Conservation (phyloP, 495 filamentous ascomycete genomes). For the Penicillium herquei region DNA sequence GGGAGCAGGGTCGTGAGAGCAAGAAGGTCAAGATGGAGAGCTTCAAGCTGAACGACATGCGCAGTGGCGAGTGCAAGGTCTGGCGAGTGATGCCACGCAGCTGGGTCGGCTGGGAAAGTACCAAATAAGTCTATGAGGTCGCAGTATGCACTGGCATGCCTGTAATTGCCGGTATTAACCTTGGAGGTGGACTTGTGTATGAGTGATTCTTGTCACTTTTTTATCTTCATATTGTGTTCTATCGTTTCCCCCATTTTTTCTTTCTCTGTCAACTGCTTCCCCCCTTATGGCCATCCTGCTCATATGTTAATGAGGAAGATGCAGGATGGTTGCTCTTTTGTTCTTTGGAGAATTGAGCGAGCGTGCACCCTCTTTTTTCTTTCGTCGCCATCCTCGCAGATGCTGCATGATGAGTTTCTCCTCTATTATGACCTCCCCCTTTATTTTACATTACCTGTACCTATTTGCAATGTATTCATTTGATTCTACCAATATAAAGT, state of each 20-base stretch:
- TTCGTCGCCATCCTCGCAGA: constrained; percentile 17
- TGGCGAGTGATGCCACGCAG: constrained; percentile 91
- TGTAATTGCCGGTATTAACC: not conserved
- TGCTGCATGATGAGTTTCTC: constrained; percentile 19
- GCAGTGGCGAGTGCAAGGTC: constrained; percentile 94
- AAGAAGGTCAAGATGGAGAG: constrained; percentile 93
- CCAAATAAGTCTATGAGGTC: constrained; percentile 30
- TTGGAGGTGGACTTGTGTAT: constrained; percentile 21
- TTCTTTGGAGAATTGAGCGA: constrained; percentile 30
- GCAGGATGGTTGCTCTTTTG: constrained; percentile 18
- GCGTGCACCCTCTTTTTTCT: constrained; percentile 23
- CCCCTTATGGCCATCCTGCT: constrained; percentile 10
- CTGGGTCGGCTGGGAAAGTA: constrained; percentile 83
- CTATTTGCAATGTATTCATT: constrained; percentile 27
- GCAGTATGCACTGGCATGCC: not conserved
- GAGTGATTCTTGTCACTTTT: constrained; percentile 18
- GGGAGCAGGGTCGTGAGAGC: constrained; percentile 93
- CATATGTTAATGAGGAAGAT: constrained; percentile 27
- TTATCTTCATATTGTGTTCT: constrained; percentile 1
- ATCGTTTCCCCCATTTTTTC: not conserved
- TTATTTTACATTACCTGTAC: constrained; percentile 22
- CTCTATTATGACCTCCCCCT: constrained; percentile 12
- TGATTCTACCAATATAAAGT: not conserved
- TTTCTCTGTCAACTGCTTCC: not conserved
- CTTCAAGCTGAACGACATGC: constrained; percentile 87